Evolutionary conservation across 768 basidiomycete genomes (phyloP), one percentile per base, ranked within the genome.

Genomic region (Pisolithus tinctorius): DNA sequence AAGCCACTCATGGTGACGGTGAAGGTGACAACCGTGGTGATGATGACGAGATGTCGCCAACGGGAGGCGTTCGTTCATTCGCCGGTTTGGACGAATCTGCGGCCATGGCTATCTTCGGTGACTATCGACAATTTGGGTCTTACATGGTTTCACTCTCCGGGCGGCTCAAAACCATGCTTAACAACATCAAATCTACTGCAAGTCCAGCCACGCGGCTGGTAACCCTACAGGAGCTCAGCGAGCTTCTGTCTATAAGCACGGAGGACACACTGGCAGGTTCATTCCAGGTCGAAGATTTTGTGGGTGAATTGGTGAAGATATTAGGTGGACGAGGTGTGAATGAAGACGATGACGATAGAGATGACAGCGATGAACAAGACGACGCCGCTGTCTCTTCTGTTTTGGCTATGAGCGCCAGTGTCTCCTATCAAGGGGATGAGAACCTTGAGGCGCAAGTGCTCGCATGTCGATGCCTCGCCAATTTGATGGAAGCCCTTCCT

Each of bases 401-500:
- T 1, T 70, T 94, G 45, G 90, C 92, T 3, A 79, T 93, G 71
- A 93, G 90, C 56, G 73, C 81, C 0, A 84, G 84, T 23, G 73
- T 70, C 7, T 79, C 74, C 5, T 86, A 75, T 62, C 83, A 83
- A 60, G 89, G 87, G 30, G 89, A 92, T 59, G 89, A 90, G 53
- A 89, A 88, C 58, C 79, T 88, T 29, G 94, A 98, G 71, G 92
- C 93, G 48, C 94, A 97, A 69, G 84, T 98, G 46, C 79, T 98
- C 44, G 96, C 96, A 27, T 97, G 94, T 69, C 79, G 96, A 55
- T 99, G 96, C 65, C 75, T 99, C 48, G 95, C 94, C 45, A 98
- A 99, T 67, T 77, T 99, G 50, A 94, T 98, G 92, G 96, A 98
- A 68, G 95, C 93, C n/a, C 77, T 98, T 20, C 96, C 96, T 16